These are phyloP conservation scores for Lactarius trivialis DNA, from an alignment of 768 basidiomycete species.

Conservation along the genomic window DNA sequence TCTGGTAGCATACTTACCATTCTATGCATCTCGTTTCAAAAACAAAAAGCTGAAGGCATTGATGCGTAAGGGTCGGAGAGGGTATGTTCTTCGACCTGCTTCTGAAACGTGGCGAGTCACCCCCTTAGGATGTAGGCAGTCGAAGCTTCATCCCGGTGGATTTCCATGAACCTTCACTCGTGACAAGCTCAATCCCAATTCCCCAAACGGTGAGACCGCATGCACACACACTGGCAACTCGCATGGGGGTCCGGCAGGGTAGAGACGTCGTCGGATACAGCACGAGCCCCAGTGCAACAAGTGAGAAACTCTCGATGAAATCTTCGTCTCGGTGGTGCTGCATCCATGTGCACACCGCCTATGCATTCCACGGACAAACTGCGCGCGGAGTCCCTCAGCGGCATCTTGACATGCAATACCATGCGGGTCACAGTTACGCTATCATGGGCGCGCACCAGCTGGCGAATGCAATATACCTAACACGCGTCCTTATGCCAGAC, in stretches of 20 bases:
- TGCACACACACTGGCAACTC: neutral
- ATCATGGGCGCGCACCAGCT: too few species aligned
- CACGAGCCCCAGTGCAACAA: constrained; percentile 3
- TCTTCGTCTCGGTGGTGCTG: constrained; percentile 29
- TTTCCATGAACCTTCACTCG: neutral
- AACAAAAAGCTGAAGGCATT: too few species aligned
- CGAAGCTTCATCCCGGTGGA: too few species aligned
- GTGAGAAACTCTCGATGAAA: constrained; percentile 5
- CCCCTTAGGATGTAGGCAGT: too few species aligned
- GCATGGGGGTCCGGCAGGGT: neutral
- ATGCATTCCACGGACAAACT: constrained; percentile 43
- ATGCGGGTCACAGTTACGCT: constrained; percentile 40
- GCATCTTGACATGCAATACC: constrained; percentile 45
- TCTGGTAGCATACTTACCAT: too few species aligned
- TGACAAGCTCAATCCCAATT: neutral
- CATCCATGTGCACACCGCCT: constrained; percentile 58
- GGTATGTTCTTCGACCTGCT: too few species aligned
- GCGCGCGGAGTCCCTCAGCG: constrained; percentile 45
- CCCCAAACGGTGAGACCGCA: neutral
- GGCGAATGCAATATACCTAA: constrained; percentile 40
- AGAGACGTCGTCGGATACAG: neutral
- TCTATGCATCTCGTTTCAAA: too few species aligned
- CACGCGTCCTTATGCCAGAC: neutral
- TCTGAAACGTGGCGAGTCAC: too few species aligned
- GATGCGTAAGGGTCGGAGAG: too few species aligned